Evolutionary conservation across 371 early-diverging fungal species (phyloP).

Genomic region (Mortierella sp.): DNA sequence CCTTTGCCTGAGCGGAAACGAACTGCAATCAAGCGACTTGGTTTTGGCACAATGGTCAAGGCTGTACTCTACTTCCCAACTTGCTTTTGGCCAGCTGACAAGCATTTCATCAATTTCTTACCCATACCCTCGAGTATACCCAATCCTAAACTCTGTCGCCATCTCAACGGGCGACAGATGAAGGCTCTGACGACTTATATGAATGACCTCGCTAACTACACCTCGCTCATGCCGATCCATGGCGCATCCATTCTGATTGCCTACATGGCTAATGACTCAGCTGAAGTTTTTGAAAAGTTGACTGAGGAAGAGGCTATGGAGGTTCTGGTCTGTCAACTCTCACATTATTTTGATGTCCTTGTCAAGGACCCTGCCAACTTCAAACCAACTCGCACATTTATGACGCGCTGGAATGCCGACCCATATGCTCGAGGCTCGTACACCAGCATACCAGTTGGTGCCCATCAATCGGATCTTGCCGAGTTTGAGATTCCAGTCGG

Average conservation of each 20-base stretch:
- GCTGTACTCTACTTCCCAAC: slow-evolving; percentile 34
- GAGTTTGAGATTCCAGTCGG: slow-evolving; percentile 54
- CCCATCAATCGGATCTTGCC: slow-evolving; percentile 47
- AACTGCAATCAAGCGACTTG: slow-evolving; percentile 48
- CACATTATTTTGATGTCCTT: slow-evolving; percentile 46
- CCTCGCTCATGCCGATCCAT: slow-evolving; percentile 56
- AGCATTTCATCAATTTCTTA: slow-evolving; percentile 55
- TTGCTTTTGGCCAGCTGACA: slow-evolving; percentile 54
- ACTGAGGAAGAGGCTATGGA: slow-evolving; percentile 47
- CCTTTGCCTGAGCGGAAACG: slow-evolving; percentile 47
- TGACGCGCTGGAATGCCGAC: slow-evolving; percentile 52
- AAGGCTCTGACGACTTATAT: slow-evolving; percentile 39
- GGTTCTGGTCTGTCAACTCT: slow-evolving; percentile 47
- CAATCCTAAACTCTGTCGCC: slow-evolving; percentile 42
- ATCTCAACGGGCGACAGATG: slow-evolving; percentile 50
- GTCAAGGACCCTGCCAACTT: slow-evolving; percentile 23
- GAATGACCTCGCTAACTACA: slow-evolving; percentile 54
- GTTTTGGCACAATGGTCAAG: slow-evolving; percentile 57
- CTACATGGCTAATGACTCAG: slow-evolving; percentile 47
- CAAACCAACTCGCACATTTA: slow-evolving; percentile 26
- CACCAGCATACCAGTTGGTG: slow-evolving; percentile 54
- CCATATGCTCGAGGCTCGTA: slow-evolving; percentile 53
- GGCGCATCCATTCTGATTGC: slow-evolving; percentile 44
- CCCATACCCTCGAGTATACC: slow-evolving; percentile 49
- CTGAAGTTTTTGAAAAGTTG: slow-evolving; percentile 43